Percentiles rank a stretch among this genome's conserved stretches.
phyloP scores from a whole-genome alignment of 2,329 filamentous ascomycete genomes.

The Claviceps arundinis region DNA sequence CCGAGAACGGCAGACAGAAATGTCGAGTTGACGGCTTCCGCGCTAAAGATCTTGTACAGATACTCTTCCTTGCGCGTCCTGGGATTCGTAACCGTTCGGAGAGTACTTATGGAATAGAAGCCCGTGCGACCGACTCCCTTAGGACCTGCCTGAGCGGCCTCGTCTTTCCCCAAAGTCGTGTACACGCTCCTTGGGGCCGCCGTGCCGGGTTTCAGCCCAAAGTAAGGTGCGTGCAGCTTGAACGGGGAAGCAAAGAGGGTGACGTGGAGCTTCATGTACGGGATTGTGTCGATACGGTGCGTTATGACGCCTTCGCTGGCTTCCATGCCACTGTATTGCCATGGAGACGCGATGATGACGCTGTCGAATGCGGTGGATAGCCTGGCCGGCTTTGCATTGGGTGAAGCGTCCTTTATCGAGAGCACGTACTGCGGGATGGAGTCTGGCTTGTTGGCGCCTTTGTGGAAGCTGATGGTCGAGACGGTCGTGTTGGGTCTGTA shows the following conservation, averaged over 20 bases:
- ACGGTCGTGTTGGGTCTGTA: constrained; percentile 57
- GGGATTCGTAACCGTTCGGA: constrained; percentile 51
- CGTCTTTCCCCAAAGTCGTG: constrained; percentile 59
- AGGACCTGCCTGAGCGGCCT: constrained; percentile 34
- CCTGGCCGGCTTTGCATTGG: constrained; percentile 17
- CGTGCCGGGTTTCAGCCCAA: constrained; percentile 47
- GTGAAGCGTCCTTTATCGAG: constrained; percentile 18
- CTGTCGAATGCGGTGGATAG: constrained; percentile 55
- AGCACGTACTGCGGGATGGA: constrained; percentile 34
- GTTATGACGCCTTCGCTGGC: constrained; percentile 54
- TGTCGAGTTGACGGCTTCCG: constrained; percentile 34
- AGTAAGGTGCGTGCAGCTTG: constrained; percentile 57
- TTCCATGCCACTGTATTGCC: constrained; percentile 64
- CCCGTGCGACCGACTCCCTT: constrained; percentile 56
- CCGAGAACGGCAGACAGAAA: constrained; percentile 42
- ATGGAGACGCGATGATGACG: constrained; percentile 70
- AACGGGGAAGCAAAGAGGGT: constrained; percentile 75
- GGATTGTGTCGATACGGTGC: constrained; percentile 58
- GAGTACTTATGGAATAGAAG: constrained; percentile 77
- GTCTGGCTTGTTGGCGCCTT: constrained; percentile 25
- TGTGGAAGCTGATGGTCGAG: constrained; percentile 39
- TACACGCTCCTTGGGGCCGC: constrained; percentile 61
- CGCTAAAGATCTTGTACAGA: constrained; percentile 54
- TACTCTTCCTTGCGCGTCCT: constrained; percentile 38
- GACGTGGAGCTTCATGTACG: constrained; percentile 77